A percentile compares a stretch with the other conserved stretches of the same genome.
Evolutionary conservation across 2,329 filamentous ascomycete genomes (phyloP).

Genomic region (Aspergillus bombycis): DNA sequence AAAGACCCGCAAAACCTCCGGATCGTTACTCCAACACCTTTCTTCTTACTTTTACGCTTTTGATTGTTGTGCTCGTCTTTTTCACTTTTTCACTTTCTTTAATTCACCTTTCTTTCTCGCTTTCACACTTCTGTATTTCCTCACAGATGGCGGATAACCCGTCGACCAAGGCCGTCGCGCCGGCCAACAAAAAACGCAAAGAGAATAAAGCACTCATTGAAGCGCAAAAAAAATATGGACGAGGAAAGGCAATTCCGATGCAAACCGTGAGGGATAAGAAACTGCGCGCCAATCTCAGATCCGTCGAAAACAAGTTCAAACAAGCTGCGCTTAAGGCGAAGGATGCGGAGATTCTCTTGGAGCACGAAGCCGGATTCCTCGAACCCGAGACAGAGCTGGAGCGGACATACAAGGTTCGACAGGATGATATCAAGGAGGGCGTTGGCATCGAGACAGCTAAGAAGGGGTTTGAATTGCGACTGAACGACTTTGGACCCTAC

Average conservation of each 20-base stretch:
- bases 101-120: not conserved
- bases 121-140: slow-evolving; percentile 11
- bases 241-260: slow-evolving; percentile 74
- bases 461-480: slow-evolving; percentile 87
- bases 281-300: slow-evolving; percentile 75
- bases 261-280: slow-evolving; percentile 86
- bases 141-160: slow-evolving; percentile 34
- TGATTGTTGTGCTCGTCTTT: not conserved
- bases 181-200: slow-evolving; percentile 39
- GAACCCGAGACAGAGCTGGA: slow-evolving; percentile 89
- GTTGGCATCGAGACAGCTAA: slow-evolving; percentile 83
- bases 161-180: slow-evolving; percentile 31
- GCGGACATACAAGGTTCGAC: slow-evolving; percentile 86
- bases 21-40: not conserved
- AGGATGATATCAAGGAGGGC: slow-evolving; percentile 77
- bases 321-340: slow-evolving; percentile 82
- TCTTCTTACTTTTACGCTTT: not conserved
- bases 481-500: slow-evolving; percentile 84
- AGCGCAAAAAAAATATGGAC: slow-evolving; percentile 78
- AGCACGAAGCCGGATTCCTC: slow-evolving; percentile 82
- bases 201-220: slow-evolving; percentile 45
- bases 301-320: slow-evolving; percentile 80
- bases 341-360: slow-evolving; percentile 91
- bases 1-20: slow-evolving; percentile 17
- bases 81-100: not conserved